Conservation (phyloP, 768 basidiomycete genomes). For the Phanerodontia chrysosporium region DNA sequence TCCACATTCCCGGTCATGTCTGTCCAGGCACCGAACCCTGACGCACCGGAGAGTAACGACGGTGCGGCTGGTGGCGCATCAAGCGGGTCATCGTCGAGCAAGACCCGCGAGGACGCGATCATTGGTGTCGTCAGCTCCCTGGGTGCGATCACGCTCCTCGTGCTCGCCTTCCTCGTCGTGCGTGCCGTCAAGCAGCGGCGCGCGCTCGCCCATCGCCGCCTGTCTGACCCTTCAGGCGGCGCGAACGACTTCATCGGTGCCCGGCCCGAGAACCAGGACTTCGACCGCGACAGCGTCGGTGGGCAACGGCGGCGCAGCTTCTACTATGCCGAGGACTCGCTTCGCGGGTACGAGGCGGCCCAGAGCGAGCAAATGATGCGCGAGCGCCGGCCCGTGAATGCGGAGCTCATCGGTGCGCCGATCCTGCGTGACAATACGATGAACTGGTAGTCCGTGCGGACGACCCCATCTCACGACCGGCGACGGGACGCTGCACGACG, state of each 20-base stretch:
- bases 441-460: constrained; percentile 55
- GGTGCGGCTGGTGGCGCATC: constrained; percentile 20
- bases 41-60: background rate
- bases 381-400: constrained; percentile 55
- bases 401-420: constrained; percentile 70
- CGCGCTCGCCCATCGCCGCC: constrained; percentile 65
- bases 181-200: constrained; percentile 63
- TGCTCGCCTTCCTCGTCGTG: constrained; percentile 68
- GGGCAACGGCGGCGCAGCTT: constrained; percentile 72
- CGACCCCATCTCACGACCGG: background rate
- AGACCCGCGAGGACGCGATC: constrained; percentile 74
- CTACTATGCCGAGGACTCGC: constrained; percentile 83
- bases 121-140: constrained; percentile 87
- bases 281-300: constrained; percentile 73
- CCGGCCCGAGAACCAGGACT: constrained; percentile 63
- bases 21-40: constrained; percentile 28
- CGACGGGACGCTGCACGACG: background rate
- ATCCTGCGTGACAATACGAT: constrained; percentile 78
- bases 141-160: constrained; percentile 71
- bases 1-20: constrained; percentile 55
- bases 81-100: constrained; percentile 27
- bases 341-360: constrained; percentile 47
- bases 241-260: constrained; percentile 34
- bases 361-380: constrained; percentile 38
- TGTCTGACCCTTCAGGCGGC: constrained; percentile 47